A percentile compares a stretch with the other conserved stretches of the same genome.
phyloP scores from a whole-genome alignment of 345 rosid genomes.

The Streptanthus diversifolius region DNA sequence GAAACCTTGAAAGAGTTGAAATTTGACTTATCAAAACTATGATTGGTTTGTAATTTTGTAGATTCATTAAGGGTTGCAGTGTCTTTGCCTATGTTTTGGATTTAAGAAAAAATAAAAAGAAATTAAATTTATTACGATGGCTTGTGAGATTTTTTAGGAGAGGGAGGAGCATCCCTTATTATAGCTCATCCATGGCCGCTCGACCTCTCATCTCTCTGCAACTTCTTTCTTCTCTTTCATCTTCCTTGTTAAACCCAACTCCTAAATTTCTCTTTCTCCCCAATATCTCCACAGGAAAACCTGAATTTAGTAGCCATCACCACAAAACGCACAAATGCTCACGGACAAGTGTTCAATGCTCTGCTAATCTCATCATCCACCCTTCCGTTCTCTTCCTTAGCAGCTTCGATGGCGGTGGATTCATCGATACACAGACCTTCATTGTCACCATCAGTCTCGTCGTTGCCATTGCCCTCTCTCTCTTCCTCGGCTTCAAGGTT shows the following conservation, averaged over 20 bases:
- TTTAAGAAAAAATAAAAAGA: too few relatives aligned
- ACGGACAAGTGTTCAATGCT: slow-evolving; percentile 20
- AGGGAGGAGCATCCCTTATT: too few relatives aligned
- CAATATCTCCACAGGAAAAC: too few relatives aligned
- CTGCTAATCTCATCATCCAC: slow-evolving; percentile 44
- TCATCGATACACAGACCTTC: slow-evolving; percentile 69
- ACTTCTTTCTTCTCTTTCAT: slow-evolving; percentile 23
- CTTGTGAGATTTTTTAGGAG: too few relatives aligned
- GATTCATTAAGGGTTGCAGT: too few relatives aligned
- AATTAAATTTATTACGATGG: too few relatives aligned
- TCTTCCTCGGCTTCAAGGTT: slow-evolving; percentile 80
- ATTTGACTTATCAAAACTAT: too few relatives aligned
- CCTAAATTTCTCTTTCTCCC: slow-evolving; percentile 22
- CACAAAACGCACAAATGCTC: slow-evolving; percentile 30
- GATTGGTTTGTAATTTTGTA: too few relatives aligned
- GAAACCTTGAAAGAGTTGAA: slow-evolving; percentile 2
- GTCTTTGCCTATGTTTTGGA: too few relatives aligned
- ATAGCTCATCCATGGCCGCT: slow-evolving; percentile 78
- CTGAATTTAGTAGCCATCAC: too few relatives aligned
- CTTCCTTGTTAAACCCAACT: slow-evolving; percentile 23
- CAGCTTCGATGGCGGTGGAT: slow-evolving; percentile 47
- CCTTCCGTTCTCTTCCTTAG: slow-evolving; percentile 49
- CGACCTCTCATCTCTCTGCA: slow-evolving; percentile 25
- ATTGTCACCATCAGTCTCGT: slow-evolving; percentile 70
- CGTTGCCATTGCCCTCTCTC: slow-evolving; percentile 77